Base-by-base conservation (phyloP, 164 flowering plant genomes). In the Sextonia rubra region DNA sequence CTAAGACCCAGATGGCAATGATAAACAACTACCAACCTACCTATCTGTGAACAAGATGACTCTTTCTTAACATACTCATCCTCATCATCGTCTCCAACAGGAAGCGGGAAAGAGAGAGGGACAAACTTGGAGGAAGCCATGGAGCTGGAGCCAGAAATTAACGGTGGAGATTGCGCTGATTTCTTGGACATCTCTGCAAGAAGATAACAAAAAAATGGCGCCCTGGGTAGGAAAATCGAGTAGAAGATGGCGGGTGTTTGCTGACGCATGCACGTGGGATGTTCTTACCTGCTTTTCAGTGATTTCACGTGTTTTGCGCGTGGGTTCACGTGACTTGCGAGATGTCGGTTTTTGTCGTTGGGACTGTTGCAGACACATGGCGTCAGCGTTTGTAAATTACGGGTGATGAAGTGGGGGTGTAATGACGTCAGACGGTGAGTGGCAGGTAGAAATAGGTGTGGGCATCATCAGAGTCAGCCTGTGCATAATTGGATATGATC, bases 1-100 rank as follows among this genome's bases (percentile, higher is more conserved):
- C n/a, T 30, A 62, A 18, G 30, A 29, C 30, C 30, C 2, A n/a
- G 27, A 14, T 9, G 17, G 17, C 26, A 15, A 22, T 8, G 23
- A 47, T n/a, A 30, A 29, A 12, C 47, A n/a, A 14, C 58, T 47
- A 20, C 24, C 24, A 48, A 26, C 66, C 14, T 60, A 90, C 94
- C 92, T 83, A 77, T 83, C 9, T 73, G 85, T 17, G 90, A 75
- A n/a, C n/a, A n/a, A 60, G 92, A 78, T n/a, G 17, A 12, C 76
- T 90, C 97, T 71, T 84, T 87, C 82, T 87, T 89, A 44, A 84
- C 68, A 44, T 71, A 71, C 18, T 87, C 86, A 67, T 86, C 93
- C 11, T 88, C 90, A 0, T 90, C 94, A 1, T 86, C 91, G 2
- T 85, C 86, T 29, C 86, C 91, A 6, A 85, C 91, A 12, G 18